Evolutionary conservation across 2,329 filamentous ascomycete species (phyloP).

Genomic region (Talaromyces sp.): DNA sequence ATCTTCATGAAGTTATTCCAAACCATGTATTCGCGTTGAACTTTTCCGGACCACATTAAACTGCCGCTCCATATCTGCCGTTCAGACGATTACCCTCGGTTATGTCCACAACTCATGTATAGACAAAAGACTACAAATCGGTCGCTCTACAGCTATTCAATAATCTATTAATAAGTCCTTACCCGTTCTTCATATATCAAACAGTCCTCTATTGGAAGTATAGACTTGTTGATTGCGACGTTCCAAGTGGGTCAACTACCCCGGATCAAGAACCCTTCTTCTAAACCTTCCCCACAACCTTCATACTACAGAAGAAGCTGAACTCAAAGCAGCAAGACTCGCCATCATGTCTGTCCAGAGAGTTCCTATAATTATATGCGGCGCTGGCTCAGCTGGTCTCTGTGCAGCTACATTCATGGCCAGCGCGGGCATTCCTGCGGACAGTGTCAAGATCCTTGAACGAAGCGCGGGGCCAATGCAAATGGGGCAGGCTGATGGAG

Average conservation of each 20-base stretch:
- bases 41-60: neutral
- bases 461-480: constrained; percentile 49
- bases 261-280: neutral
- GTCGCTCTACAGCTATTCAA: neutral
- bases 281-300: neutral
- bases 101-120: neutral
- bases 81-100: neutral
- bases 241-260: neutral
- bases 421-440: constrained; percentile 22
- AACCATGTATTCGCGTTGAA: neutral
- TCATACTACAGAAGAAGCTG: neutral
- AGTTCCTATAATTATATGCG: constrained; percentile 48
- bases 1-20: neutral
- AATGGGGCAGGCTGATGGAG: constrained; percentile 47
- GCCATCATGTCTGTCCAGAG: neutral
- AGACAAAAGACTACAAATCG: neutral
- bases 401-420: constrained; percentile 46
- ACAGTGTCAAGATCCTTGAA: constrained; percentile 36
- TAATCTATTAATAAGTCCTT: neutral
- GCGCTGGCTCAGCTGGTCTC: constrained; percentile 51
- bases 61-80: neutral
- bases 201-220: neutral
- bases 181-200: neutral
- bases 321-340: neutral
- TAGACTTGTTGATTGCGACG: neutral